A percentile compares a stretch with the other conserved stretches of the same genome.
These are phyloP conservation scores for Plasmopara halstedii DNA, from an alignment of 352 stramenopile genomes.

Conservation along the genomic window DNA sequence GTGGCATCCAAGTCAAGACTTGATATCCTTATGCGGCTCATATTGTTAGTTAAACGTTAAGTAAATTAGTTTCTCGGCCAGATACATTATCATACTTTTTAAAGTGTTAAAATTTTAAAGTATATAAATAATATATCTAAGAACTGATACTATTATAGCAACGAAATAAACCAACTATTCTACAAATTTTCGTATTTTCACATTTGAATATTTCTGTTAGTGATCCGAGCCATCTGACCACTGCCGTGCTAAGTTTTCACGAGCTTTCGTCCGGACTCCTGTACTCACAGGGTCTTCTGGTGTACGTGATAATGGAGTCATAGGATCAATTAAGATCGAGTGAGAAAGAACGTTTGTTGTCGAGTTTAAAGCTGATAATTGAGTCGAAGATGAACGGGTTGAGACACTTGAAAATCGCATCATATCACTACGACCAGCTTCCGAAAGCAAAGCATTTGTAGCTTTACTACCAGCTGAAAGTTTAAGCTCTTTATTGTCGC, in stretches of 20 bases:
- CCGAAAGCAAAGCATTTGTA: conserved; percentile 17
- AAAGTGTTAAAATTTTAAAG: too few relatives aligned
- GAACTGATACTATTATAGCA: background rate
- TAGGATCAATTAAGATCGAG: conserved; percentile 36
- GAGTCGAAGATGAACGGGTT: conserved; percentile 7
- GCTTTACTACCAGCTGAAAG: background rate
- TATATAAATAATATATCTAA: too few relatives aligned
- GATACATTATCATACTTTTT: too few relatives aligned
- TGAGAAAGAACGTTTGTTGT: conserved; percentile 15
- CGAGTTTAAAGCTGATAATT: conserved; percentile 6
- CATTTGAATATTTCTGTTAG: conserved; percentile 2
- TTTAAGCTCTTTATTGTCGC: conserved; percentile 1
- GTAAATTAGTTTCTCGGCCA: too few relatives aligned
- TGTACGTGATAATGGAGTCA: conserved; percentile 31
- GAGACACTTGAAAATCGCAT: conserved; percentile 26
- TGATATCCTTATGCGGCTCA: too few relatives aligned
- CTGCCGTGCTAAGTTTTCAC: conserved; percentile 48
- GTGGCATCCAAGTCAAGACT: too few relatives aligned
- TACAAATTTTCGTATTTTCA: too few relatives aligned
- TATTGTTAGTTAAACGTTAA: too few relatives aligned
- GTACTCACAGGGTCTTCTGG: conserved; percentile 36
- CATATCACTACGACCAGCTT: conserved; percentile 31
- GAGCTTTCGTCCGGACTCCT: conserved; percentile 44
- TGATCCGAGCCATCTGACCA: conserved; percentile 44
- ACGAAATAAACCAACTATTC: background rate